Base-by-base conservation (phyloP, 2,329 filamentous ascomycete genomes). In the Xylariaceae sp. region DNA sequence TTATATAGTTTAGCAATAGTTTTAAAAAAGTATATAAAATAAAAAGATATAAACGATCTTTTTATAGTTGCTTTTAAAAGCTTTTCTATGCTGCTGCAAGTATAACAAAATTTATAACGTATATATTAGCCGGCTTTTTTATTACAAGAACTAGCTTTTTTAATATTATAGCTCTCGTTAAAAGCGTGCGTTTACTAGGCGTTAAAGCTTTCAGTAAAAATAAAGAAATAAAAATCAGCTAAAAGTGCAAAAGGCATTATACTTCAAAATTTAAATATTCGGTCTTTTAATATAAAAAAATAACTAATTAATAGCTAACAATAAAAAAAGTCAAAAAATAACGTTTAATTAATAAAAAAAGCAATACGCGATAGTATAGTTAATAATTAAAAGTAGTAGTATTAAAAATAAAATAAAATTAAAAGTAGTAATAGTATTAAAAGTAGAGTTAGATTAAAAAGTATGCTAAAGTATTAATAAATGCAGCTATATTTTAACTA, bases 101-200 rank as follows among this genome's bases (percentile, higher is more conserved):
- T 36, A 37, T 28, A 48, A 28, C 12, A 12, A 26, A 48, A 9
- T 28, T 14, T 26, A 37, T 48, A 37, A 19, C 7, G 11, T 24
- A 14, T 48, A 48, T 48, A 48, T 36, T 48, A 36, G n/a, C 19
- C 23, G 7, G 33, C 33, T 34, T 34, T 14, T 46, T 46, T 46
- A 46, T 46, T 46, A 4, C 1, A 23, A 21, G 6, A 14, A 3
- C 7, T 23, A 21, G 17, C 6, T 48, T 24, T 48, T 48, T 36
- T 36, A 26, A 31, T 6, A 21, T 24, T 9, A 28, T 37, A 36
- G n/a, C 33, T 36, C 6, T 17, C 5, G 16, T 6, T 36, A 36
- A 36, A n/a, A 36, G n/a, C 16, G 16, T 36, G 24, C 8, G 4
- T 12, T 48, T 48, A 5, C 11, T 48, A 48, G 26, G 14, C 31